These are phyloP conservation scores for Pseudogymnoascus sp. DNA, from an alignment of 2,329 filamentous ascomycete genomes.

Conservation along the genomic window DNA sequence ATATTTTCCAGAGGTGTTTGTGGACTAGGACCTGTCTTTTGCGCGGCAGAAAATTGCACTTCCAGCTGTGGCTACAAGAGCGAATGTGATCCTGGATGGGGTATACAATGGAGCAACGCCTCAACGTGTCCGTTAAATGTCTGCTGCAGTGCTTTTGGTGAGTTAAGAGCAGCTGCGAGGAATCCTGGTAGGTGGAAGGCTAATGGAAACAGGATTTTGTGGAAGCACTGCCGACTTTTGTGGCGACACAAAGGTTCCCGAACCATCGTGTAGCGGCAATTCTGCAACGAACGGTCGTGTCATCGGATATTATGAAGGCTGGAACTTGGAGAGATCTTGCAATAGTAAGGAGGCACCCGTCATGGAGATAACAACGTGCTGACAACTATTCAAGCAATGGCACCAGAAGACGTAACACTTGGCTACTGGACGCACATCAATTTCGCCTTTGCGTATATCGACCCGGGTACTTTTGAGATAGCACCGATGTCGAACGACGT, in stretches of 20 bases:
- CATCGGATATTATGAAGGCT: slow-evolving; percentile 32
- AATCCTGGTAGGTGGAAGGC: slow-evolving; percentile 17
- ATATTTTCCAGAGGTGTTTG: slow-evolving; percentile 16
- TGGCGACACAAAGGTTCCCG: slow-evolving; percentile 13
- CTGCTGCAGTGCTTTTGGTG: slow-evolving; percentile 29
- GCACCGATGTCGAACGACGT: slow-evolving; percentile 22
- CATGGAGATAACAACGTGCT: background rate
- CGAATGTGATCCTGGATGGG: slow-evolving; percentile 27
- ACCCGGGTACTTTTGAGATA: slow-evolving; percentile 27
- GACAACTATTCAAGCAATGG: slow-evolving; percentile 9
- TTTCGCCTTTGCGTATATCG: slow-evolving; percentile 35
- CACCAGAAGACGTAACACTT: slow-evolving; percentile 18
- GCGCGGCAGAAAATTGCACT: slow-evolving; percentile 19
- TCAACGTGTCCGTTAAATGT: slow-evolving; percentile 29
- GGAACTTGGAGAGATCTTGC: slow-evolving; percentile 21
- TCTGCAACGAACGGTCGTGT: background rate
- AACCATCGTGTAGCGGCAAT: slow-evolving; percentile 10
- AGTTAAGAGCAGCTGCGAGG: slow-evolving; percentile 15
- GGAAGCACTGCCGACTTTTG: slow-evolving; percentile 25
- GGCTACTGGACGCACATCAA: slow-evolving; percentile 28
- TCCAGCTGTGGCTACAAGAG: slow-evolving; percentile 22
- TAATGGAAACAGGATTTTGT: background rate
- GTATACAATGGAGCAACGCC: slow-evolving; percentile 18
- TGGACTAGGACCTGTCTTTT: slow-evolving; percentile 21
- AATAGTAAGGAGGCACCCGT: slow-evolving; percentile 5